Evolutionary conservation across 176 grass and related monocot species (phyloP).

Genomic region (Areca catechu): DNA sequence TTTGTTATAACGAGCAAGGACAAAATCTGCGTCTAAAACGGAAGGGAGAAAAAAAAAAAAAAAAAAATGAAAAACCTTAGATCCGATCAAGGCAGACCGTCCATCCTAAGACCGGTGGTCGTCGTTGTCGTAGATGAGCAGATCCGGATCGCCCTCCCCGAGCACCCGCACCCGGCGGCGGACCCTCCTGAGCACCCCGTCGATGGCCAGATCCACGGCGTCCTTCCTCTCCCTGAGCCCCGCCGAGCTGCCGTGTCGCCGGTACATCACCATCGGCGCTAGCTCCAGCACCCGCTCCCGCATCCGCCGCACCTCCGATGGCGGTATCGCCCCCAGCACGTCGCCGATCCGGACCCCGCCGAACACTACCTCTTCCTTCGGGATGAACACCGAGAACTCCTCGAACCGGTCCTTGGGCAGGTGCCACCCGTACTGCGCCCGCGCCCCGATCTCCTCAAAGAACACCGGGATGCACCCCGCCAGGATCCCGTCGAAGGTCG

Average conservation of each 20-base stretch:
- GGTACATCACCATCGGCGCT: slow-evolving; percentile 48
- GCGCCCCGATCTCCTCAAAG: slow-evolving; percentile 53
- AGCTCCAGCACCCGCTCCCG: slow-evolving; percentile 34
- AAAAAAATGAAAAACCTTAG: too few relatives aligned
- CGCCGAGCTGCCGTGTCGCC: slow-evolving; percentile 34
- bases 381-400: slow-evolving; percentile 54
- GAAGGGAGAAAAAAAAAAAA: too few relatives aligned
- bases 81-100: too few relatives aligned
- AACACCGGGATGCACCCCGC: slow-evolving; percentile 59
- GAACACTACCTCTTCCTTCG: slow-evolving; percentile 54
- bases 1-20: too few relatives aligned
- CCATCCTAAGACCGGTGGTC: background rate
- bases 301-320: slow-evolving; percentile 41
- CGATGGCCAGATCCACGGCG: slow-evolving; percentile 56
- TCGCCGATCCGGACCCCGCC: slow-evolving; percentile 21
- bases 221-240: slow-evolving; percentile 38
- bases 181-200: slow-evolving; percentile 53
- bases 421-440: slow-evolving; percentile 59
- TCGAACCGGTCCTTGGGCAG: slow-evolving; percentile 34
- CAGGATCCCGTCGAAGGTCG: slow-evolving; percentile 57
- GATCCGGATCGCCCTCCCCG: slow-evolving; percentile 20
- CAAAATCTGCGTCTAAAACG: too few relatives aligned
- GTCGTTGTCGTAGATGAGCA: background rate
- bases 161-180: slow-evolving; percentile 29
- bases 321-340: slow-evolving; percentile 34